Evolutionary conservation across 345 rosid species (phyloP).

Genomic region (Hibiscus mutabilis): DNA sequence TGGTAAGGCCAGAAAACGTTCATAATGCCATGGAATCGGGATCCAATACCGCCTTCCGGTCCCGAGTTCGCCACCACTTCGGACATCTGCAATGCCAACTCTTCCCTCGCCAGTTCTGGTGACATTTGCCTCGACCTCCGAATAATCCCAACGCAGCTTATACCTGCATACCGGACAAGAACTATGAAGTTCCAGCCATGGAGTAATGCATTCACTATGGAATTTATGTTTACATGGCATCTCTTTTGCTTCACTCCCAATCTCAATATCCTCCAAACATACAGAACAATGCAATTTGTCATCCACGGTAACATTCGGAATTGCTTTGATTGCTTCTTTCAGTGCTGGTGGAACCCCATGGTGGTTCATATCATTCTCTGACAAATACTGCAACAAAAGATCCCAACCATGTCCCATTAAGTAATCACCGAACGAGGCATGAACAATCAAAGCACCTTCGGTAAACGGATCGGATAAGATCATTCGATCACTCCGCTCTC

Average conservation of each 20-base stretch:
- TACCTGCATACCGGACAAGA: constrained; percentile 60
- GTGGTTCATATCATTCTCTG: constrained; percentile 29
- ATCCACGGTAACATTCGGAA: constrained; percentile 27
- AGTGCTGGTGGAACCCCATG: constrained; percentile 34
- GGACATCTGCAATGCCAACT: constrained; percentile 3
- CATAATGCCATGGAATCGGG: constrained; percentile 26
- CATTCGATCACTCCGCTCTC: constrained; percentile 18
- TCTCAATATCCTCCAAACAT: constrained; percentile 48
- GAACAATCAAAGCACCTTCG: constrained; percentile 32
- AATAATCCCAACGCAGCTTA: constrained; percentile 28
- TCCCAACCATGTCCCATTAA: constrained; percentile 42
- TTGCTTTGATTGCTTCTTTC: constrained; percentile 32
- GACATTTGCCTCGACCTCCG: constrained; percentile 14
- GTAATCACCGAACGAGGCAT: constrained; percentile 20
- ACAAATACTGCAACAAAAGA: constrained; percentile 32
- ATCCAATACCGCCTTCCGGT: constrained; percentile 22
- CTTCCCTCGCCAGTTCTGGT: background rate
- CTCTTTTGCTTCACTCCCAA: constrained; percentile 54
- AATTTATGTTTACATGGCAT: constrained; percentile 61
- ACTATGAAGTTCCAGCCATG: constrained; percentile 56
- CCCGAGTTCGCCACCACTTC: background rate
- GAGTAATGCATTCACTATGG: constrained; percentile 41
- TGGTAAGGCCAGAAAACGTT: constrained; percentile 20
- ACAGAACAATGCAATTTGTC: constrained; percentile 36
- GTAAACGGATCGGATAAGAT: constrained; percentile 31